These are phyloP conservation scores for Castanea crenata DNA, from an alignment of 306 rosid species.

Conservation along the genomic window DNA sequence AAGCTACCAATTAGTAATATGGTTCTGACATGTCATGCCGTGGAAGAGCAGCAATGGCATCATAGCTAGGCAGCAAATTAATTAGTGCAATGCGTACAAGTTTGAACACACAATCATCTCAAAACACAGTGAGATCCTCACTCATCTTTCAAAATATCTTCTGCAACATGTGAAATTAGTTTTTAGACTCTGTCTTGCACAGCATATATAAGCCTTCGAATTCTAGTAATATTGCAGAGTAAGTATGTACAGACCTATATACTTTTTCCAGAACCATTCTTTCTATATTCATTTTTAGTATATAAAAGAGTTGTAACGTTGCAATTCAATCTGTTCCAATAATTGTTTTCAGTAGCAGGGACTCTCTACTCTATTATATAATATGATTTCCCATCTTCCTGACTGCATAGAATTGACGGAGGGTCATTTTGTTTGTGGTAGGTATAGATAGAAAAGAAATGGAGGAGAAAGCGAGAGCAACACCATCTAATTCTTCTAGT, in stretches of 20 bases:
- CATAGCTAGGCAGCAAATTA: not conserved
- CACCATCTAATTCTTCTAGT: slow-evolving; percentile 19
- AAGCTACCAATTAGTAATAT: not conserved
- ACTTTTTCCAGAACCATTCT: too few relatives aligned
- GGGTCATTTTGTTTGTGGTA: too few relatives aligned
- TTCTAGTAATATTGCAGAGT: not conserved
- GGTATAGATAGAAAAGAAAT: too few relatives aligned
- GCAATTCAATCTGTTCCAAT: too few relatives aligned
- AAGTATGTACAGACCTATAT: not conserved
- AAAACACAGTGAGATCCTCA: not conserved
- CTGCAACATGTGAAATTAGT: not conserved
- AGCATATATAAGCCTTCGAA: too few relatives aligned
- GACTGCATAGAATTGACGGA: too few relatives aligned
- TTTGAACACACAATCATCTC: not conserved
- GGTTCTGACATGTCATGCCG: not conserved
- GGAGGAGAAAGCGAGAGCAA: slow-evolving; percentile 42
- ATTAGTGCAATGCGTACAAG: not conserved
- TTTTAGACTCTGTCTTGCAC: not conserved
- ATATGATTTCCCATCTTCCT: too few relatives aligned
- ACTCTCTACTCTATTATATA: too few relatives aligned
- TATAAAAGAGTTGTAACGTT: too few relatives aligned
- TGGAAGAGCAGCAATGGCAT: not conserved
- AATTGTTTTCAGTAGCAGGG: too few relatives aligned
- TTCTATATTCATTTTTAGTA: too few relatives aligned
- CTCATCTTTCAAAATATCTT: not conserved